Conservation (phyloP, 768 basidiomycete species). For the Leccinum pellstonianum region DNA sequence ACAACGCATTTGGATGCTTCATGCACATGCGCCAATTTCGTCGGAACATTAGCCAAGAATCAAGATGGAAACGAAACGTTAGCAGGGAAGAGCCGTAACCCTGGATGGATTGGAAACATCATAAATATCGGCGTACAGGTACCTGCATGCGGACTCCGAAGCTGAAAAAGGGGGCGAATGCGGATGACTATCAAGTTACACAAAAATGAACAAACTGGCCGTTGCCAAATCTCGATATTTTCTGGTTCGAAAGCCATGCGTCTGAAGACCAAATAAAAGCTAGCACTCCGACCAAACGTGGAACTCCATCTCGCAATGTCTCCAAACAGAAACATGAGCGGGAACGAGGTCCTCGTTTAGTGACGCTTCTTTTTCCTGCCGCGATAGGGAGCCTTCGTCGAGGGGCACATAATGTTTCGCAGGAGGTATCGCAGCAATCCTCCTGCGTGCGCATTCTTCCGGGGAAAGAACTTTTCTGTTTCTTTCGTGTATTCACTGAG, state of each 20-base stretch:
- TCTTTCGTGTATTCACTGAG: conserved; percentile 10
- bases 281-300: conserved; percentile 1
- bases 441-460: conserved; percentile 13
- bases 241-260: neutral
- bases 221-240: neutral
- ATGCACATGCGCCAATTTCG: neutral
- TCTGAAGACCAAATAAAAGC: neutral
- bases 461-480: conserved; percentile 16
- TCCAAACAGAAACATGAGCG: neutral
- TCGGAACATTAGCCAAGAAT: neutral
- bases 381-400: neutral
- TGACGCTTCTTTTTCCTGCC: conserved; percentile 5
- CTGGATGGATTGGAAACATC: neutral
- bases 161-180: neutral
- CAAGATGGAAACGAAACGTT: neutral
- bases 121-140: neutral
- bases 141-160: neutral
- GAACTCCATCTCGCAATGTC: conserved; percentile 1
- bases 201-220: neutral
- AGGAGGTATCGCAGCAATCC: conserved; percentile 16
- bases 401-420: conserved; percentile 14
- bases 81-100: neutral
- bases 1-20: no score
- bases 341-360: conserved; percentile 15
- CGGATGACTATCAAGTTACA: neutral